Evolutionary conservation across 2,329 filamentous ascomycete genomes (phyloP).

Genomic region (Ophiocordyceps polyrhachis-furcata): DNA sequence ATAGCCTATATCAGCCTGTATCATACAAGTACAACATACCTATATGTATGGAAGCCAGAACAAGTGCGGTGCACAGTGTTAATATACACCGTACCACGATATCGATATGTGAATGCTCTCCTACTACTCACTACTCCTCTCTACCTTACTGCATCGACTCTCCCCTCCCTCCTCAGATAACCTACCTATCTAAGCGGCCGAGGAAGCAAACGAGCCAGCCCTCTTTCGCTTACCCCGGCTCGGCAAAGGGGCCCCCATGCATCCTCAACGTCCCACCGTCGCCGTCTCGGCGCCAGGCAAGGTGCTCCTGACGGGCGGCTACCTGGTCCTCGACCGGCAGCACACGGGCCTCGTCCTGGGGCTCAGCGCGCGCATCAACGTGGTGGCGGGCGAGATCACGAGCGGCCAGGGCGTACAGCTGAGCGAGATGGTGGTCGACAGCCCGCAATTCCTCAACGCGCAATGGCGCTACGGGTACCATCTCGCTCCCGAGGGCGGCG

Average conservation of each 20-base stretch:
- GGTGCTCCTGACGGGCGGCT: conserved; percentile 85
- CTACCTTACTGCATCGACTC: too few relatives aligned
- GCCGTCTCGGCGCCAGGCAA: conserved; percentile 88
- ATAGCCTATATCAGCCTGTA: too few relatives aligned
- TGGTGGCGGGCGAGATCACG: conserved; percentile 36
- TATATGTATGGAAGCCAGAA: too few relatives aligned
- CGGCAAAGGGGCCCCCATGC: background rate
- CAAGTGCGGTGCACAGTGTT: too few relatives aligned
- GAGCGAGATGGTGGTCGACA: conserved; percentile 65
- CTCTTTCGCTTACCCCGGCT: too few relatives aligned
- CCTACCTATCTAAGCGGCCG: too few relatives aligned
- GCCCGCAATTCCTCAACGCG: conserved; percentile 77
- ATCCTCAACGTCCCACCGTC: conserved; percentile 16
- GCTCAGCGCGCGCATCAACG: conserved; percentile 48
- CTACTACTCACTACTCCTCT: too few relatives aligned
- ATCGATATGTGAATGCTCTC: too few relatives aligned
- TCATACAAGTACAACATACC: too few relatives aligned
- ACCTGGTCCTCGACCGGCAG: conserved; percentile 75
- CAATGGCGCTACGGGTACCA: conserved; percentile 77
- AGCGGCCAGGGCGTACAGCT: conserved; percentile 44
- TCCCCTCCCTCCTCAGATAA: too few relatives aligned
- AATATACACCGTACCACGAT: too few relatives aligned
- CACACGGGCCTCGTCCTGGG: conserved; percentile 63
- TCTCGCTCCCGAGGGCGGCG: conserved; percentile 50
- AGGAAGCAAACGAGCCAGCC: too few relatives aligned